Conservation (phyloP, 179 eudicot genomes). For the Silene noctiflora region DNA sequence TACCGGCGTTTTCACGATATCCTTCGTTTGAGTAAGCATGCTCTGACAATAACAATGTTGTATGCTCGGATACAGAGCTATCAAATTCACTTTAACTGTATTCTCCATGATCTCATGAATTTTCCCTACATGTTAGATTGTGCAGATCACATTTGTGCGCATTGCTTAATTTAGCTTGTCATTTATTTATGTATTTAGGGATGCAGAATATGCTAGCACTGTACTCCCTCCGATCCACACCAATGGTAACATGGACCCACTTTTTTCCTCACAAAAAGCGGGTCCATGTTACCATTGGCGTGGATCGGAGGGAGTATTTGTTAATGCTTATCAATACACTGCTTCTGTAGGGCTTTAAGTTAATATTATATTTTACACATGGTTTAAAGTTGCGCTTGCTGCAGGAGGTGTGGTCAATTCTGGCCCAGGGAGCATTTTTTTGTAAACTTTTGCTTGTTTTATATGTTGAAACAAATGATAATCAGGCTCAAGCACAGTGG, state of each 20-base stretch:
- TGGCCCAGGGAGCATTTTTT: background rate
- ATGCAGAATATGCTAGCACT: background rate
- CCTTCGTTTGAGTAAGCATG: constrained; percentile 81
- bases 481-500: background rate
- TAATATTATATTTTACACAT: too few relatives aligned
- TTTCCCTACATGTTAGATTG: background rate
- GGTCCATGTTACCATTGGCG: too few relatives aligned
- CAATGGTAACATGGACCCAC: too few relatives aligned
- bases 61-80: background rate
- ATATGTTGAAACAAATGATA: background rate
- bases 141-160: background rate
- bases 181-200: background rate
- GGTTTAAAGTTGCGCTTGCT: background rate
- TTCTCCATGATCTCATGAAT: background rate
- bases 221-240: too few relatives aligned
- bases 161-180: background rate
- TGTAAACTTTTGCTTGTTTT: background rate
- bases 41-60: background rate
- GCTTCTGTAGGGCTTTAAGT: background rate
- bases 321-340: background rate
- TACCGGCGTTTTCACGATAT: constrained; percentile 59
- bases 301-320: too few relatives aligned
- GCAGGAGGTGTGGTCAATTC: background rate
- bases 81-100: background rate
- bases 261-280: too few relatives aligned